A percentile compares a stretch with the other conserved stretches of the same genome.
phyloP scores from a whole-genome alignment of 768 basidiomycete species.

The Cantharellus anzutake region DNA sequence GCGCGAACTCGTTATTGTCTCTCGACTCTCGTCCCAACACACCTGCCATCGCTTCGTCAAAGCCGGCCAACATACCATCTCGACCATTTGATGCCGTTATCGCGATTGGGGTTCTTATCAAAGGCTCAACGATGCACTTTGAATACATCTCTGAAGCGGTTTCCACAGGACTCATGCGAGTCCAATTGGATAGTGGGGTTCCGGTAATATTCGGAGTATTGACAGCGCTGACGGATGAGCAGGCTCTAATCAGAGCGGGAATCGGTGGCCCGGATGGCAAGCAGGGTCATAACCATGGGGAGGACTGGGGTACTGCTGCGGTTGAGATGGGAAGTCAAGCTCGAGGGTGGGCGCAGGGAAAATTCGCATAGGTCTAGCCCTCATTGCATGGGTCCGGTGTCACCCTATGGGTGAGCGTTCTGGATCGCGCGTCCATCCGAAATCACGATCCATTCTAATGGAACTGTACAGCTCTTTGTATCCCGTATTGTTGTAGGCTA shows the following conservation, averaged over 20 bases:
- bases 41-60: constrained; percentile 8
- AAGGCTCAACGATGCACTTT: constrained; percentile 97
- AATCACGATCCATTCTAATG: no score
- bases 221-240: constrained; percentile 85
- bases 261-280: constrained; percentile 37
- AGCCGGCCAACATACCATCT: constrained; percentile 21
- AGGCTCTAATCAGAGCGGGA: constrained; percentile 89
- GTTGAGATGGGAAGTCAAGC: constrained; percentile 74
- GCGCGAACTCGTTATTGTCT: constrained; percentile 25
- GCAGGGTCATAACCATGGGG: constrained; percentile 91
- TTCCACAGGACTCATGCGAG: constrained; percentile 82
- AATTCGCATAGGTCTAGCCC: constrained; percentile 21
- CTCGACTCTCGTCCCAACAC: constrained; percentile 33
- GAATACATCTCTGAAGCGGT: constrained; percentile 96
- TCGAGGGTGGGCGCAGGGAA: constrained; percentile 50
- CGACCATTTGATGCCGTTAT: constrained; percentile 88
- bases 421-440: no score
- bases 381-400: not conserved
- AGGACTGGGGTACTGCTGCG: constrained; percentile 90
- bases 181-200: constrained; percentile 82
- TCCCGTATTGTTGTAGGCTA: no score
- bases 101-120: constrained; percentile 95
- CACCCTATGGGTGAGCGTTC: no score
- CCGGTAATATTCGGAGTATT: constrained; percentile 95
- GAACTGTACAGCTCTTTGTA: no score